Evolutionary conservation across 192 early-diverging fungal species (phyloP), one percentile per base, ranked within the genome.

Genomic region (Funneliformis geosporum): DNA sequence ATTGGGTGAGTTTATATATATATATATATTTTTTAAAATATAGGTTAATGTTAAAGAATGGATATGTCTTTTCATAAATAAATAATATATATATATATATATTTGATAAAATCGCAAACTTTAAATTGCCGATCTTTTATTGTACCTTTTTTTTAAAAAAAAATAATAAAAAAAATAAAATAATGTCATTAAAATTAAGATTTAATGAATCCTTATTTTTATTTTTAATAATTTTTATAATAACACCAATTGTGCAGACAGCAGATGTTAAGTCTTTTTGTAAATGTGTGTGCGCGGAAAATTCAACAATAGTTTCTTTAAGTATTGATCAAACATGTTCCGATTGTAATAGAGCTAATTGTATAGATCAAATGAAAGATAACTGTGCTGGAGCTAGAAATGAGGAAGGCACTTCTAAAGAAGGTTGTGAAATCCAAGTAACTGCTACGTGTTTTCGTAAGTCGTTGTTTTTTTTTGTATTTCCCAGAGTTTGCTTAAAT

Each of bases 381-480:
- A 23, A 43, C 43, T 71, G 69, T 40, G 18, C 69, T 18, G 38
- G 25, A 14, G 69, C 14, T 46, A 23, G 55, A 59, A 59, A 59
- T 4, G 61, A 39, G 21, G 46, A 59, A 47, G 8, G n/a, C 59
- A 73, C 25, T 27, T 23, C 27, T 8, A 59, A 73, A 33, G 50
- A 73, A 28, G 50, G 23, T 11, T 73, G 72, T 28, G 72, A 59
- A 14, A 73, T 59, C 18, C 25, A 71, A 46, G 12, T 71, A 4
- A 71, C 39, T 38, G 69, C 72, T 18, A 73, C 44, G 33, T 73
- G 72, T 59, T 73, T 73, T 50, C n/a, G 72, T 73, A 50, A 50
- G 72, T 73, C 16, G 21, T 47, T 5, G 1, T 55, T 73, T 39
- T 47, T 12, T 47, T 14, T 5, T 27, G 5, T n/a, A n/a, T n/a